phyloP scores from a whole-genome alignment of 495 filamentous ascomycete species.

The Lepraria neglecta region DNA sequence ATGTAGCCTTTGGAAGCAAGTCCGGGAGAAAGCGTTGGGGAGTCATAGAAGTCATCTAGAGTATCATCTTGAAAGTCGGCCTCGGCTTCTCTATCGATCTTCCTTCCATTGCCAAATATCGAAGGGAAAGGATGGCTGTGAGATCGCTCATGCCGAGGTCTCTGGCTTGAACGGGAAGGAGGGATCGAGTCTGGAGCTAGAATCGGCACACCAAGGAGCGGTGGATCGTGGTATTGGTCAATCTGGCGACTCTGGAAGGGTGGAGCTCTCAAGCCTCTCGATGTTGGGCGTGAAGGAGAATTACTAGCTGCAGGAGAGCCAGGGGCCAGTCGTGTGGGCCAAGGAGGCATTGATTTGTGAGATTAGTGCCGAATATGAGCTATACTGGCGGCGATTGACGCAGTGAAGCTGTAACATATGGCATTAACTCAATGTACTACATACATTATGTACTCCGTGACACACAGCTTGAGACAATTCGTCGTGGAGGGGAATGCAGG shows the following conservation, averaged over 20 bases:
- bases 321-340: conserved; percentile 26
- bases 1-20: conserved; percentile 9
- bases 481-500: background rate
- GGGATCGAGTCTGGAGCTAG: conserved; percentile 21
- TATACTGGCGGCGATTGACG: background rate
- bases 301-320: conserved; percentile 19
- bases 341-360: conserved; percentile 27
- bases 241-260: conserved; percentile 1
- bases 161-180: conserved; percentile 12
- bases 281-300: conserved; percentile 9
- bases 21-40: background rate
- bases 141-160: conserved; percentile 56
- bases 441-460: background rate
- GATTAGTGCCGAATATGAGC: background rate
- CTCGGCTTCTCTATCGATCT: conserved; percentile 42
- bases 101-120: conserved; percentile 48
- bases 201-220: conserved; percentile 33
- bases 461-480: background rate
- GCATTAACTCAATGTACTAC: background rate
- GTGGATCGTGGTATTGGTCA: conserved; percentile 24
- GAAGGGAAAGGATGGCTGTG: conserved; percentile 72
- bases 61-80: conserved; percentile 37
- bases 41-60: conserved; percentile 6
- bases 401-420: background rate
- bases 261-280: conserved; percentile 7